Percentiles rank a stretch among this genome's conserved stretches.
These are phyloP conservation scores for Penicillium sp. DNA, from an alignment of 2,329 filamentous ascomycete species.

Conservation along the genomic window DNA sequence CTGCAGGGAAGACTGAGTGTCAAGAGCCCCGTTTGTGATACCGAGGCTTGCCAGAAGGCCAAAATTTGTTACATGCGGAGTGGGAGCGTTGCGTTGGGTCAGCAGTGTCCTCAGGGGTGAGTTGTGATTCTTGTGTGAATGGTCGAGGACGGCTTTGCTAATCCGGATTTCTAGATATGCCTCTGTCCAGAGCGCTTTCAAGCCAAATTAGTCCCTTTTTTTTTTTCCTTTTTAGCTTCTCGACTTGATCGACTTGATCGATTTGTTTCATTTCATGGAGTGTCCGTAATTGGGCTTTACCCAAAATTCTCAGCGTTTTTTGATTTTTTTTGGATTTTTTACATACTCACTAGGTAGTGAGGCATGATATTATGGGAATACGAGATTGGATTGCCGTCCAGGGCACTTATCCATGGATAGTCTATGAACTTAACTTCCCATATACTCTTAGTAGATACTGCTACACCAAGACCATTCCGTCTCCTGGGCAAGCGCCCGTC, in stretches of 20 bases:
- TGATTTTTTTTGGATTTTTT: not conserved
- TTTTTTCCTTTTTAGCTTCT: not conserved
- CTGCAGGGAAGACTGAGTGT: slow-evolving; percentile 61
- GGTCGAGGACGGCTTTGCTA: slow-evolving; percentile 1
- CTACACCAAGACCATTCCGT: no score
- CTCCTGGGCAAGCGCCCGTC: no score
- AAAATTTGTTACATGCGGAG: slow-evolving; percentile 66
- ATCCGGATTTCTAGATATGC: slow-evolving; percentile 38
- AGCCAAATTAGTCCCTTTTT: not conserved
- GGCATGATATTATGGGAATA: not conserved
- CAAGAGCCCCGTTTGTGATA: slow-evolving; percentile 60
- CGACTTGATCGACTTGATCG: no score
- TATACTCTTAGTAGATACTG: no score
- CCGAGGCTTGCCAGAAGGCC: slow-evolving; percentile 56
- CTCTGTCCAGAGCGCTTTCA: slow-evolving; percentile 51
- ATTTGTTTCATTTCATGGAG: not conserved
- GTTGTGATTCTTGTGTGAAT: slow-evolving; percentile 11
- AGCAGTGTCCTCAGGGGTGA: slow-evolving; percentile 59
- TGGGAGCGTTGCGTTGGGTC: slow-evolving; percentile 60
- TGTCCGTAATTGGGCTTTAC: not conserved
- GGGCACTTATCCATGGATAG: not conserved
- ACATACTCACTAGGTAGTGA: not conserved
- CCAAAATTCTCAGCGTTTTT: not conserved
- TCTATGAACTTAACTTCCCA: no score
- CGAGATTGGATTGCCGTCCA: not conserved